Evolutionary conservation across 1,284 basidiomycete species (phyloP).

Genomic region (Inonotus hispidus): DNA sequence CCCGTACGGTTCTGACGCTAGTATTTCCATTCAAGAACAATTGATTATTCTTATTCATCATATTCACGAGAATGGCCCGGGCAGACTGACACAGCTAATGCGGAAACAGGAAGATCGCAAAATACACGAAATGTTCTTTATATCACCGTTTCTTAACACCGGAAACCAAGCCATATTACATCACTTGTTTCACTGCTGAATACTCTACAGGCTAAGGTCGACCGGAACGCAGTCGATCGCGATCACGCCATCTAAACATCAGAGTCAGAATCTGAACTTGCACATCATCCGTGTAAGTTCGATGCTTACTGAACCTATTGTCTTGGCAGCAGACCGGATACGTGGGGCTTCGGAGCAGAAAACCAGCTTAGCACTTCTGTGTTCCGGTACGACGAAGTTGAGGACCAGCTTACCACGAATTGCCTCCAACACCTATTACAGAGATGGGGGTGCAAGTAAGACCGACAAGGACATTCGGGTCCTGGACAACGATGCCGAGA

Average conservation of each 20-base stretch:
- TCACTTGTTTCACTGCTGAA: too few relatives aligned
- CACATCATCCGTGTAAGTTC: neutral
- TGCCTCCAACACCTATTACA: conserved; percentile 2
- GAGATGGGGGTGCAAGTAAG: conserved; percentile 12
- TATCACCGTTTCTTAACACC: too few relatives aligned
- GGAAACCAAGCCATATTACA: too few relatives aligned
- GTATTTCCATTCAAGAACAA: too few relatives aligned
- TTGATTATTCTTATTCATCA: too few relatives aligned
- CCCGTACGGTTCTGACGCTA: too few relatives aligned
- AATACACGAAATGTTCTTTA: too few relatives aligned
- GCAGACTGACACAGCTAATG: too few relatives aligned
- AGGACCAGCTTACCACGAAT: neutral
- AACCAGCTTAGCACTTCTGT: neutral
- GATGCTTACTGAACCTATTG: conserved; percentile 17
- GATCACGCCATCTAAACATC: conserved; percentile 26
- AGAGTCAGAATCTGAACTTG: neutral
- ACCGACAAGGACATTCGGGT: conserved; percentile 6
- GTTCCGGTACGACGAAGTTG: neutral
- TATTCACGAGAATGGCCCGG: too few relatives aligned
- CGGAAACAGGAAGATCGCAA: too few relatives aligned
- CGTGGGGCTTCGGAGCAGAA: conserved; percentile 16
- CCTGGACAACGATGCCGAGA: conserved; percentile 10
- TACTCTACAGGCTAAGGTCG: conserved; percentile 22
- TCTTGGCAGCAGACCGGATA: conserved; percentile 29
- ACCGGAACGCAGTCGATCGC: conserved; percentile 29